Evolutionary conservation across 306 rosid species (phyloP).

Genomic region (Alnus glutinosa): DNA sequence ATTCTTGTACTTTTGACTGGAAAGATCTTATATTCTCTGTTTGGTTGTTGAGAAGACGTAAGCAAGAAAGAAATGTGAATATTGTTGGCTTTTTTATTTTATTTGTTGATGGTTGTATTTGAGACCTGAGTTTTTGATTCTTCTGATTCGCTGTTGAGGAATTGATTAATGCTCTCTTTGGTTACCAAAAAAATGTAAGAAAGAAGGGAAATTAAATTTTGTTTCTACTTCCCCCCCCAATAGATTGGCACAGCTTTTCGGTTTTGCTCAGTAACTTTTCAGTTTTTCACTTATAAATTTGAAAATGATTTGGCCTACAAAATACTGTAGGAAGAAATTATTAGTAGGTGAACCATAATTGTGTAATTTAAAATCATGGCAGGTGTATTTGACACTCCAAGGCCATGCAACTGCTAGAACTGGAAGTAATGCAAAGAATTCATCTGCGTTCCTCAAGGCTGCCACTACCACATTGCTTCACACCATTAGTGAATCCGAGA

Average conservation of each 20-base stretch:
- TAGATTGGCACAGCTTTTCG: not conserved
- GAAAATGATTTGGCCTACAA: not conserved
- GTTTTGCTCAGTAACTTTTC: not conserved
- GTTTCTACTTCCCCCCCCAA: not conserved
- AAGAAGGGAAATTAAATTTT: not conserved
- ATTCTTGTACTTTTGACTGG: not conserved
- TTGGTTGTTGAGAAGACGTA: not conserved
- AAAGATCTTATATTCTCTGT: not conserved
- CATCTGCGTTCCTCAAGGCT: slow-evolving; percentile 89
- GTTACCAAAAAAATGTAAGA: not conserved
- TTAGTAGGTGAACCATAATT: not conserved
- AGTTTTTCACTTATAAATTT: not conserved
- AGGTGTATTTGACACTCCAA: slow-evolving; percentile 85
- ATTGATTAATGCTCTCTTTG: not conserved
- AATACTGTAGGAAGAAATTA: slow-evolving; percentile 14
- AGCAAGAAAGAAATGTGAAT: not conserved
- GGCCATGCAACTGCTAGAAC: slow-evolving; percentile 70
- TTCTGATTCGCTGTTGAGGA: not conserved
- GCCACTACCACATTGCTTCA: slow-evolving; percentile 98
- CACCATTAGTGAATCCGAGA: slow-evolving; percentile 98
- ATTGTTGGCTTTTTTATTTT: not conserved
- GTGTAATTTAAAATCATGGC: slow-evolving; percentile 15
- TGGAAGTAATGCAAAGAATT: slow-evolving; percentile 72
- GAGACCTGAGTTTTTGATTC: slow-evolving; percentile 15
- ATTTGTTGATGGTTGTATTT: not conserved